Percentiles rank a stretch among this genome's conserved stretches.
These are phyloP conservation scores for Cicer cuneatum DNA, from an alignment of 306 rosid species.

Conservation along the genomic window DNA sequence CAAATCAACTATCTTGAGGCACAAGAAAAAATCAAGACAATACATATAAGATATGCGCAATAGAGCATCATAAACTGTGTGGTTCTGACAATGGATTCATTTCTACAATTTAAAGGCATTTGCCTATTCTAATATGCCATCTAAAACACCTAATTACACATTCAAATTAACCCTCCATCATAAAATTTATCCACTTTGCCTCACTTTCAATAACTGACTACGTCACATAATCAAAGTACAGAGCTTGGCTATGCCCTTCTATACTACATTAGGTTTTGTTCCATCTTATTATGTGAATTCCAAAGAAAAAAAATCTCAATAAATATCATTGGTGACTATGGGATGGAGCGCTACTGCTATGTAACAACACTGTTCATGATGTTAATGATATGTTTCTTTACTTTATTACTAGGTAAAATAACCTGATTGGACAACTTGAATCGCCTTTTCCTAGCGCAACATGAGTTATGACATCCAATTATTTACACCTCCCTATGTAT, in stretches of 20 bases:
- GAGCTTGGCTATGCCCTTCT: slow-evolving; percentile 3
- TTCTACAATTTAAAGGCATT: slow-evolving; percentile 22
- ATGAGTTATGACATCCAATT: slow-evolving; percentile 23
- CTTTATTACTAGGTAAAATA: slow-evolving; percentile 14
- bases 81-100: background rate
- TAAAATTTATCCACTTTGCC: background rate
- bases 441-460: slow-evolving; percentile 25
- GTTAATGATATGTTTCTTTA: background rate
- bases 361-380: slow-evolving; percentile 6
- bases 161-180: background rate
- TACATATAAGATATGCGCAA: background rate
- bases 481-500: slow-evolving; percentile 2
- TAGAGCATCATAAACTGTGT: background rate
- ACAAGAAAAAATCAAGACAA: slow-evolving; percentile 25
- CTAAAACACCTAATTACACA: background rate
- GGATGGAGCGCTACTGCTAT: slow-evolving; percentile 5
- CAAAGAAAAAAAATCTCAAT: slow-evolving; percentile 17
- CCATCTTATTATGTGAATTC: slow-evolving; percentile 22
- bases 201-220: background rate
- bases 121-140: slow-evolving; percentile 19
- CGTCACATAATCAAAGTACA: background rate
- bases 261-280: background rate
- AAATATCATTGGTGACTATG: background rate
- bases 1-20: background rate
- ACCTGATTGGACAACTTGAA: slow-evolving; percentile 7